Base-by-base conservation (phyloP, 768 basidiomycete species). In the Mycena albidolilacea region DNA sequence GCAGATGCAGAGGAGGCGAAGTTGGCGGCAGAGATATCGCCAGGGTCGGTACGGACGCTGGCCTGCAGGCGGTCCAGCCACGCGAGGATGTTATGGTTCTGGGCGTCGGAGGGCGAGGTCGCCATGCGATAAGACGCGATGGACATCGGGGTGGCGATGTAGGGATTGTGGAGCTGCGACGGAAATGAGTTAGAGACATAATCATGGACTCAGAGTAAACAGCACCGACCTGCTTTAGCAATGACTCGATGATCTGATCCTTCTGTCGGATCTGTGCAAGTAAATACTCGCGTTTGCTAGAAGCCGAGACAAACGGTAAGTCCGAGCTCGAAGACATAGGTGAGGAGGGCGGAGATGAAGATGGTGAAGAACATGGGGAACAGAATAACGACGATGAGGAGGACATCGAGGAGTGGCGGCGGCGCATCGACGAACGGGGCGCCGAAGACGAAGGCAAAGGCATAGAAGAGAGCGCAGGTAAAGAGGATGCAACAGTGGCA, bases 191-290 rank as follows among this genome's bases (percentile, higher is more conserved):
- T 30, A 65, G 57, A 38, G 5, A 30, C 12, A 11, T 67, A 21
- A 67, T 67, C 48, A 63, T 65, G 54, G 38, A 19, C 50, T 58
- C 65, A n/a, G 15, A 17, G 43, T 21, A 19, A n/a, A 38, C 35
- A 66, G 41, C 0, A 80, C 86, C 15, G 43, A 91, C 94, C 85
- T 95, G 94, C 79, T 95, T 95, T 75, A 96, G 87, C 15, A 96
- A 89, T 15, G 91, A 93, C 74, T 95, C 93, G 76, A 96, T 96
- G 76, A 96, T 92, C 21, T 90, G 86, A 83, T 96, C 95, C 84
- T 96, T 96, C 83, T 96, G 95, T 66, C 92, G 89, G 74, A 96
- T 92, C 79, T 96, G 93, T 6, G 94, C 93, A 35, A 96, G 88
- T 19, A 96, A 86, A 79, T 95, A 95, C 78, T 96, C 95, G 70